phyloP scores from a whole-genome alignment of 2,329 filamentous ascomycete species.

The Paraphoma sp. region DNA sequence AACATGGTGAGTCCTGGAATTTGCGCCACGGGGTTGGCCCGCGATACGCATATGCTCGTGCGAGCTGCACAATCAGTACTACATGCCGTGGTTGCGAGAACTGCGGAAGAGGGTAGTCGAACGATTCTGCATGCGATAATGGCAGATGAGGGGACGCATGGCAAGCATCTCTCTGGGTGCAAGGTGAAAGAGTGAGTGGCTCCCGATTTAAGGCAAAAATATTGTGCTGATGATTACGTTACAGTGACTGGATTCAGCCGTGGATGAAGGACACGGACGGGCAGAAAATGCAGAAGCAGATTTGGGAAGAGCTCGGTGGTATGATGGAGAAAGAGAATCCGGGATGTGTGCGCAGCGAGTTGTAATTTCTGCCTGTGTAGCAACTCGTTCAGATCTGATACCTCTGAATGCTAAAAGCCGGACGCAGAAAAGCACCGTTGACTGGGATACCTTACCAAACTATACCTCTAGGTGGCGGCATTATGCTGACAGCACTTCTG shows the following conservation, averaged over 20 bases:
- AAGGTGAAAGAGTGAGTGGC: slow-evolving; percentile 22
- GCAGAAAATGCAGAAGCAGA: slow-evolving; percentile 8
- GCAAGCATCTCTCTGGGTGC: slow-evolving; percentile 46
- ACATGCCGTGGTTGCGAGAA: slow-evolving; percentile 33
- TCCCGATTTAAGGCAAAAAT: neutral
- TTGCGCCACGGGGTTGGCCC: slow-evolving; percentile 20
- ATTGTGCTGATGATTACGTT: neutral
- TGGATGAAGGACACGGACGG: slow-evolving; percentile 13
- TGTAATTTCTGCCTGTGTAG: neutral
- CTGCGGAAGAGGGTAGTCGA: slow-evolving; percentile 48
- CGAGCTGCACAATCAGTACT: slow-evolving; percentile 13
- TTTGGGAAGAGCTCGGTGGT: slow-evolving; percentile 14
- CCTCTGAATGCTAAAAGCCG: too few species aligned
- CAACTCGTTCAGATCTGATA: too few species aligned
- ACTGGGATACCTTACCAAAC: too few species aligned
- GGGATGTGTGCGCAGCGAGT: neutral
- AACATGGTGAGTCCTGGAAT: slow-evolving; percentile 38
- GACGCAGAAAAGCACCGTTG: too few species aligned
- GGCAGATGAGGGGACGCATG: slow-evolving; percentile 42
- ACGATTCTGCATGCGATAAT: slow-evolving; percentile 47
- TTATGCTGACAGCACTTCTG: too few species aligned
- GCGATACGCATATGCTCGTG: slow-evolving; percentile 4
- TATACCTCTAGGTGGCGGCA: too few species aligned
- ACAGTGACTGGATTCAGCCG: slow-evolving; percentile 9
- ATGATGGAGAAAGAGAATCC: slow-evolving; percentile 4